Evolutionary conservation across 805 yeast species (phyloP).

Genomic region (Tanozyma kutaoensis): DNA sequence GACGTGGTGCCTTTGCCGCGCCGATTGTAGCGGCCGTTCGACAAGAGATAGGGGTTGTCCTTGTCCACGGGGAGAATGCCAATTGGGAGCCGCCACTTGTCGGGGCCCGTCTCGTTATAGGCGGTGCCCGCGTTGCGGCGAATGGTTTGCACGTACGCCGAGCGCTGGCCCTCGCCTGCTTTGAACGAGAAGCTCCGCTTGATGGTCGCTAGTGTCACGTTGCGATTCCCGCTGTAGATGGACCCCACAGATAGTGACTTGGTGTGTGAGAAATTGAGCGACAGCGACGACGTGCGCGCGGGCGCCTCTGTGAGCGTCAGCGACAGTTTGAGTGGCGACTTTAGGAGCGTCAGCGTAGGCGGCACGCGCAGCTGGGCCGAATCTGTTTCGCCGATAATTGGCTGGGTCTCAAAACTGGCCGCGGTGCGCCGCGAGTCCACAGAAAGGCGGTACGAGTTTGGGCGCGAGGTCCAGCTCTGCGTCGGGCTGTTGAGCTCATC

Average conservation of each 20-base stretch:
- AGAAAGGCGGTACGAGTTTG: too few relatives aligned
- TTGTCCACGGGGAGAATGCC: constrained; percentile 36
- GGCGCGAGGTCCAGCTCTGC: too few relatives aligned
- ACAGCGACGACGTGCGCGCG: too few relatives aligned
- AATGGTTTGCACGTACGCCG: constrained; percentile 33
- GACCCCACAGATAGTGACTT: constrained; percentile 26
- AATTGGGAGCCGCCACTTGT: constrained; percentile 37
- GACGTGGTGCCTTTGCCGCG: constrained; percentile 17
- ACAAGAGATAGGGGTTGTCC: constrained; percentile 8
- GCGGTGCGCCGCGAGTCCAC: too few relatives aligned
- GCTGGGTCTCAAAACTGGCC: too few relatives aligned
- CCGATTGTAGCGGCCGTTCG: constrained; percentile 7
- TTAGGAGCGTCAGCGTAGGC: too few relatives aligned
- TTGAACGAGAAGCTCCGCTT: constrained; percentile 20
- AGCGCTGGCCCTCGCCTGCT: constrained; percentile 38
- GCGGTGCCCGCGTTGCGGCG: constrained; percentile 35
- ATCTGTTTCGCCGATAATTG: too few relatives aligned
- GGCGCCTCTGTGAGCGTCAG: too few relatives aligned
- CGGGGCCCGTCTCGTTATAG: constrained; percentile 32
- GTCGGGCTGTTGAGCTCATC: too few relatives aligned
- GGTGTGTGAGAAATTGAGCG: too few relatives aligned
- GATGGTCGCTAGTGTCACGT: constrained; percentile 23
- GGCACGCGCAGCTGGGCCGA: too few relatives aligned
- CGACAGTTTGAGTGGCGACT: too few relatives aligned
- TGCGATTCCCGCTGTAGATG: constrained; percentile 15